phyloP scores from a whole-genome alignment of 208 protist species.

The Wallacemonas sp. region DNA sequence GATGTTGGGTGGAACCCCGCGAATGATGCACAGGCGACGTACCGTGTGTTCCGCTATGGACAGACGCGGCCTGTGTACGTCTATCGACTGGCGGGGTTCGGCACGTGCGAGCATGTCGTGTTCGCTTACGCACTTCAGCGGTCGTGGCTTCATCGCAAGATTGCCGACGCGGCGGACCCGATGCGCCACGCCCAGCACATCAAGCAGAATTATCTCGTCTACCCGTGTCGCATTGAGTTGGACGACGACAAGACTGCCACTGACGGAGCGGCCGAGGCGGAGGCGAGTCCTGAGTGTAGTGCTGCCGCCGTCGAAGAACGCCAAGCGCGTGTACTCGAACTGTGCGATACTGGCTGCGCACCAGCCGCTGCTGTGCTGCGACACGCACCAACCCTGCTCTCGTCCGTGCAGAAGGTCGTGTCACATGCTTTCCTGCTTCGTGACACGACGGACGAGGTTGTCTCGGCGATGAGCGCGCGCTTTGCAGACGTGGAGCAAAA shows the following conservation, averaged over 20 bases:
- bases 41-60: constrained; percentile 93
- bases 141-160: constrained; percentile 86
- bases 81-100: constrained; percentile 90
- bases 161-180: constrained; percentile 76
- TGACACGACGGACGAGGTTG: constrained; percentile 64
- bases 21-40: constrained; percentile 91
- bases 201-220: constrained; percentile 69
- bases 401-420: constrained; percentile 48
- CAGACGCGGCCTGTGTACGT: constrained; percentile 88
- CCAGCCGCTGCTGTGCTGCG: constrained; percentile 24
- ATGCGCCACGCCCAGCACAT: constrained; percentile 68
- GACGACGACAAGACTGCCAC: constrained; percentile 9
- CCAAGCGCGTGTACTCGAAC: constrained; percentile 9
- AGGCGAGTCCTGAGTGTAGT: not conserved
- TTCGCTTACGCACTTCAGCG: constrained; percentile 86
- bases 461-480: constrained; percentile 46
- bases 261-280: not conserved
- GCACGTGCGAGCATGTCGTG: constrained; percentile 93
- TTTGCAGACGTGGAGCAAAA: constrained; percentile 38
- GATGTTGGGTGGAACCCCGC: constrained; percentile 94
- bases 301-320: not conserved
- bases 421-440: constrained; percentile 63
- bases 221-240: constrained; percentile 59
- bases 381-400: constrained; percentile 10
- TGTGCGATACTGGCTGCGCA: constrained; percentile 37